These are phyloP conservation scores for Aphanomyces stellatus DNA, from an alignment of 352 stramenopile genomes.

Conservation along the genomic window DNA sequence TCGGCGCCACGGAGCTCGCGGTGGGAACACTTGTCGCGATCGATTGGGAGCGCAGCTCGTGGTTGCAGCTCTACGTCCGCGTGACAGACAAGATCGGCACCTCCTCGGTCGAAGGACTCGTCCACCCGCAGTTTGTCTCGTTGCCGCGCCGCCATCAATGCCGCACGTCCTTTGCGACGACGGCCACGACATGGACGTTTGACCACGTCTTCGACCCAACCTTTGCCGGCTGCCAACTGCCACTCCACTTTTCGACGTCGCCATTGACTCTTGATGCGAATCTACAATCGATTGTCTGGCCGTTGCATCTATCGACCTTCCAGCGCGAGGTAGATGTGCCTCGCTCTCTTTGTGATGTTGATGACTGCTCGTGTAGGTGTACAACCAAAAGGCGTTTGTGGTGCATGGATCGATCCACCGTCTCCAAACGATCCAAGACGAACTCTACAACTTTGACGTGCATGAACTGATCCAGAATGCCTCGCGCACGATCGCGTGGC, in stretches of 20 bases:
- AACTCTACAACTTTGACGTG: constrained; percentile 5
- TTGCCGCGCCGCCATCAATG: not conserved
- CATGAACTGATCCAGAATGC: not conserved
- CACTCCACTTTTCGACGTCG: constrained; percentile 5
- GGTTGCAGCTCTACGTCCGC: not conserved
- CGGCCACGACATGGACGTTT: not conserved
- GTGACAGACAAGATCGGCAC: not conserved
- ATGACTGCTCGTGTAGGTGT: not conserved
- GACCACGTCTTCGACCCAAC: constrained; percentile 7
- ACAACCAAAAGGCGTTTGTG: not conserved
- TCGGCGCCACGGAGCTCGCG: not conserved
- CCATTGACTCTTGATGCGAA: not conserved
- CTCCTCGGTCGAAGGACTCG: not conserved
- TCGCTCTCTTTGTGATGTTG: not conserved
- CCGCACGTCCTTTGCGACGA: not conserved
- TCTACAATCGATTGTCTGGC: constrained; percentile 5
- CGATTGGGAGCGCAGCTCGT: constrained; percentile 7
- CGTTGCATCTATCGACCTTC: not conserved
- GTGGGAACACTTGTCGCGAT: not conserved
- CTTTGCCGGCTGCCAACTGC: not conserved
- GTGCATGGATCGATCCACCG: constrained; percentile 5
- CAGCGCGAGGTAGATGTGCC: not conserved
- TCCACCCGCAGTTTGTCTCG: constrained; percentile 3
- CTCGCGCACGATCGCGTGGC: constrained; percentile 11
- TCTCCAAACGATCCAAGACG: not conserved